A percentile compares a stretch with the other conserved stretches of the same genome.
These are phyloP conservation scores for Fusarium multiceps DNA, from an alignment of 2,329 filamentous ascomycete genomes.

Conservation along the genomic window DNA sequence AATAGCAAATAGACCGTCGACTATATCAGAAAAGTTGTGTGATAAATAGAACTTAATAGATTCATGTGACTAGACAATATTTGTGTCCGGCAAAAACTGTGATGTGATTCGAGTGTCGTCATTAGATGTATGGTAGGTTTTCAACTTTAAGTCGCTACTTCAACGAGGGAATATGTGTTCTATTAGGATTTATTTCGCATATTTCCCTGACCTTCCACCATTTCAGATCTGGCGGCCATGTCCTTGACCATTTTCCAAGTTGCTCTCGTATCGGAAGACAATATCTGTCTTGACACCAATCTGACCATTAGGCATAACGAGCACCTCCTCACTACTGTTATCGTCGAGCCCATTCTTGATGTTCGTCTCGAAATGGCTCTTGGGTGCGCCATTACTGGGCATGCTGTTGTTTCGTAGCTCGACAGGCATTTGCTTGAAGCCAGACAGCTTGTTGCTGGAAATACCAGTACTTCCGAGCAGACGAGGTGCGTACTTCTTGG, in stretches of 20 bases:
- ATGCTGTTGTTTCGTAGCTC: constrained; percentile 11
- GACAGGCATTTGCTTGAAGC: constrained; percentile 35
- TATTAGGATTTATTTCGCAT: neutral
- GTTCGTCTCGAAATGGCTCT: constrained; percentile 15
- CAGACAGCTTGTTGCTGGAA: constrained; percentile 27
- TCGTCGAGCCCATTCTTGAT: constrained; percentile 16
- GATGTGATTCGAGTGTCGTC: neutral
- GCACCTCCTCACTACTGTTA: constrained; percentile 26
- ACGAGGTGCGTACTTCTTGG: constrained; percentile 32
- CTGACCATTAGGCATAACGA: constrained; percentile 15
- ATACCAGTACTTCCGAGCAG: constrained; percentile 26
- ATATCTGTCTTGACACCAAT: constrained; percentile 36
- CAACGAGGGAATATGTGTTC: neutral
- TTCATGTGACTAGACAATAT: neutral
- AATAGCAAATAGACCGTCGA: neutral
- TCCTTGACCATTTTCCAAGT: neutral
- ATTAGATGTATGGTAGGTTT: neutral
- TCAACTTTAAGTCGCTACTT: neutral
- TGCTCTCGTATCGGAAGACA: constrained; percentile 10
- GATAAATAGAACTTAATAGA: neutral
- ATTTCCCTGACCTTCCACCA: rapidly evolving
- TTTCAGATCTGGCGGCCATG: neutral
- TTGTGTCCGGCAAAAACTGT: neutral
- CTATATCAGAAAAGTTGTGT: neutral
- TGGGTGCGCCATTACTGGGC: neutral